These are phyloP conservation scores for Pyrus bretschneideri DNA, from an alignment of 306 rosid genomes.

Conservation along the genomic window DNA sequence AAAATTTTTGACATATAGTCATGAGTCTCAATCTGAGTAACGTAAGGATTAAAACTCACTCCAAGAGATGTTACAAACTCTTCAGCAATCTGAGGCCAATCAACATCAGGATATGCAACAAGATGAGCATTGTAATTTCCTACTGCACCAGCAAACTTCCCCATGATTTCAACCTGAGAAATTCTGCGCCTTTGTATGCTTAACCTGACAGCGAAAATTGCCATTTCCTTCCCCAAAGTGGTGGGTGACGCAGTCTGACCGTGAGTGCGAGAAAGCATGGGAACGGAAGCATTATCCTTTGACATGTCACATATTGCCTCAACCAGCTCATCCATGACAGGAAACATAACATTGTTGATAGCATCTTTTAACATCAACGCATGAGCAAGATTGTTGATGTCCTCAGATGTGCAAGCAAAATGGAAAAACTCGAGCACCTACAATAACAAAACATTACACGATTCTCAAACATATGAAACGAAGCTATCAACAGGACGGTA, in stretches of 20 bases:
- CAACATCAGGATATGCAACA: constrained; percentile 46
- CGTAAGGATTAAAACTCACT: constrained; percentile 52
- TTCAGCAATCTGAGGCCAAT: constrained; percentile 49
- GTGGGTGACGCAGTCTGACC: constrained; percentile 98
- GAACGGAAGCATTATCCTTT: constrained; percentile 51
- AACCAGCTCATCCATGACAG: constrained; percentile 55
- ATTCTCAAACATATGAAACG: not conserved
- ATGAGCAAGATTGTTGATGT: constrained; percentile 84
- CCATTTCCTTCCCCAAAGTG: constrained; percentile 95
- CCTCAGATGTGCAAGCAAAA: constrained; percentile 91
- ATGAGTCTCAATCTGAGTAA: constrained; percentile 87
- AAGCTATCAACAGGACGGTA: not conserved
- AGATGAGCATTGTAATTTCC: constrained; percentile 93
- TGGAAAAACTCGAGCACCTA: constrained; percentile 90
- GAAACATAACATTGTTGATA: constrained; percentile 48
- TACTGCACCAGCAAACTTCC: constrained; percentile 96
- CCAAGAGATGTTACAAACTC: constrained; percentile 45
- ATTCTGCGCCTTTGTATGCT: constrained; percentile 62
- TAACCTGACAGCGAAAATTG: constrained; percentile 68
- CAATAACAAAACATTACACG: constrained; percentile 10
- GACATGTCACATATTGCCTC: constrained; percentile 51
- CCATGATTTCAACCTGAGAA: constrained; percentile 61
- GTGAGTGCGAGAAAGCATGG: constrained; percentile 87
- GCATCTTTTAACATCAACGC: constrained; percentile 83
- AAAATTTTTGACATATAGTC: constrained; percentile 66